Evolutionary conservation across 768 basidiomycete genomes (phyloP), one percentile per base, ranked within the genome.

Genomic region (Russula vinacea): DNA sequence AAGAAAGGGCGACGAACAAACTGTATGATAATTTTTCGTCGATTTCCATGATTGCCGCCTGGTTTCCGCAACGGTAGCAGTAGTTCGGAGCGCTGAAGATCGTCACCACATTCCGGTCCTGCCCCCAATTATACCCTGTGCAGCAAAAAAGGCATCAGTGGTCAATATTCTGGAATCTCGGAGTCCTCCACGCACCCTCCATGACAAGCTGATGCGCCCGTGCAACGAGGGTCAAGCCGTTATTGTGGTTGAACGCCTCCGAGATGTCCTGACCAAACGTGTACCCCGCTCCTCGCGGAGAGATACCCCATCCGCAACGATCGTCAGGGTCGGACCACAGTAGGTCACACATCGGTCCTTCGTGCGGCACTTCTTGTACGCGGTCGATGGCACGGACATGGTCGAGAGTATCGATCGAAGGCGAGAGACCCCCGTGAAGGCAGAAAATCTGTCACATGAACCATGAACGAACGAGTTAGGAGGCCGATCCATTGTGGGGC

Each of bases 11-110:
- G n/a, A 83, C 89, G 57, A 70, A 91, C 90, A 92, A 92, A 79
- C 88, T 92, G 77, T 92, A 93, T 60, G 90, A 91, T 86, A 92
- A 81, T 83, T 94, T 94, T 86, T 94, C 92, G 78, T 99, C 97
- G 76, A 99, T 97, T 77, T 99, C 97, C 88, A 99, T 96, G 76
- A 99, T 99, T 56, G 97, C 97, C 60, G 97, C 97, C 73, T 98
- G 97, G 76, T 99, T 99, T 59, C 97, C 97, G 75, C 97, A 99
- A 75, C 97, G 84, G 81, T 99, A 99, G 78, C 96, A 99, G 77
- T 98, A 99, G 79, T 99, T 99, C 49, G 97, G 97, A 69, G 97
- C 97, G 68, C 95, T 98, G 82, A 98, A 99, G 74, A 99, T 98
- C 49, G 96, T 99, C 69, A 99, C 96, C 26, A 99, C 96, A 75